phyloP scores from a whole-genome alignment of 768 basidiomycete species.

The Mycena alexandri region DNA sequence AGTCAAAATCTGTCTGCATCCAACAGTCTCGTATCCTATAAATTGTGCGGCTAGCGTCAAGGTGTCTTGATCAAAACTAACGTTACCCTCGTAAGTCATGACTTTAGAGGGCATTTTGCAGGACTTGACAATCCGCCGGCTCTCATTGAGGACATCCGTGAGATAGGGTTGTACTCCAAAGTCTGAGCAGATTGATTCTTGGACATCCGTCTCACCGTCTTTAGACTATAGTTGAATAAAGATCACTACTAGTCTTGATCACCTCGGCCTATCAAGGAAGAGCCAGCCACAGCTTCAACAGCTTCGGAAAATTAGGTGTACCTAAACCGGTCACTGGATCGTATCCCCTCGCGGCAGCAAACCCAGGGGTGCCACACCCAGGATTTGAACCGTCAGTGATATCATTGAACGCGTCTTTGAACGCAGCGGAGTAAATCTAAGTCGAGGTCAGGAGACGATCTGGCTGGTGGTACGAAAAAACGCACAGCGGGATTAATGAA shows the following conservation, averaged over 20 bases:
- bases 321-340: slow-evolving; percentile 65
- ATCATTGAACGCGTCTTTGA: slow-evolving; percentile 58
- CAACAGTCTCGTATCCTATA: slow-evolving; percentile 13
- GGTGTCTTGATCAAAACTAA: no score
- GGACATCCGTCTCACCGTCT: no score
- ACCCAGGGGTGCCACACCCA: slow-evolving; percentile 55
- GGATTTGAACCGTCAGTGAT: slow-evolving; percentile 59
- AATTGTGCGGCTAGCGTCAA: slow-evolving; percentile 1
- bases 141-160: no score
- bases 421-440: slow-evolving; percentile 60
- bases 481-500: slow-evolving; percentile 56
- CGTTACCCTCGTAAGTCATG: no score
- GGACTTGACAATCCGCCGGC: no score
- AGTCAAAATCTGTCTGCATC: no score
- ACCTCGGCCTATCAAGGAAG: slow-evolving; percentile 3
- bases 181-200: no score
- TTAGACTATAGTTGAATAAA: no score
- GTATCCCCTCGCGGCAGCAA: slow-evolving; percentile 49
- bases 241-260: no score
- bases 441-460: neutral
- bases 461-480: no score
- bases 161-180: no score
- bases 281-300: slow-evolving; percentile 50
- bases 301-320: slow-evolving; percentile 55
- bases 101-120: no score